Conservation (phyloP, 2,329 filamentous ascomycete species). For the Trematosphaeria pertusa region DNA sequence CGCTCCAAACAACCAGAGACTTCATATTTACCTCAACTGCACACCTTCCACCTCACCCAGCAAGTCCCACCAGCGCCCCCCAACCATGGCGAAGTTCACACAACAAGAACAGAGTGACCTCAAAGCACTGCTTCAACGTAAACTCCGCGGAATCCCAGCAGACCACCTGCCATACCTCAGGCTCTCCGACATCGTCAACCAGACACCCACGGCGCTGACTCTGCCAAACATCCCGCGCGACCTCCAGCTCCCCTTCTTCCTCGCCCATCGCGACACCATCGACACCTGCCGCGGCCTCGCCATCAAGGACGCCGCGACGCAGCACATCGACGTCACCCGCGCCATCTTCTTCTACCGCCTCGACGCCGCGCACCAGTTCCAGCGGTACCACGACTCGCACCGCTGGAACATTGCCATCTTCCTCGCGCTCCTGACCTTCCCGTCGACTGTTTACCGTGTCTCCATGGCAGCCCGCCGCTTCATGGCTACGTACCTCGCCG, state of each 20-base stretch:
- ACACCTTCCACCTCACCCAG: no score
- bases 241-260: slow-evolving; percentile 29
- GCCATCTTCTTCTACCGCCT: slow-evolving; percentile 34
- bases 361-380: slow-evolving; percentile 24
- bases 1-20: no score
- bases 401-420: slow-evolving; percentile 33
- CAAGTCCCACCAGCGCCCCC: no score
- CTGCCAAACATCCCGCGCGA: slow-evolving; percentile 23
- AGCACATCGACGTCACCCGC: slow-evolving; percentile 20
- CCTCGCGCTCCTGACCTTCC: slow-evolving; percentile 19
- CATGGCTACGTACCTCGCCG: slow-evolving; percentile 23
- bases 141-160: slow-evolving; percentile 17
- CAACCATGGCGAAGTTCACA: no score
- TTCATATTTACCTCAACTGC: no score
- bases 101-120: no score
- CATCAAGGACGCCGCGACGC: slow-evolving; percentile 17
- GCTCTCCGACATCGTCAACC: slow-evolving; percentile 16
- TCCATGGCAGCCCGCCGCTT: slow-evolving; percentile 15
- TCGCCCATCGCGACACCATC: slow-evolving; percentile 21
- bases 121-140: no score
- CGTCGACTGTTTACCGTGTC: background rate
- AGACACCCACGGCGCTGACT: slow-evolving; percentile 4
- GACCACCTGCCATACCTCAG: slow-evolving; percentile 16
- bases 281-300: slow-evolving; percentile 6
- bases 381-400: slow-evolving; percentile 27